These are phyloP conservation scores for Lactifluus volemus DNA, from an alignment of 768 basidiomycete species.

Conservation along the genomic window DNA sequence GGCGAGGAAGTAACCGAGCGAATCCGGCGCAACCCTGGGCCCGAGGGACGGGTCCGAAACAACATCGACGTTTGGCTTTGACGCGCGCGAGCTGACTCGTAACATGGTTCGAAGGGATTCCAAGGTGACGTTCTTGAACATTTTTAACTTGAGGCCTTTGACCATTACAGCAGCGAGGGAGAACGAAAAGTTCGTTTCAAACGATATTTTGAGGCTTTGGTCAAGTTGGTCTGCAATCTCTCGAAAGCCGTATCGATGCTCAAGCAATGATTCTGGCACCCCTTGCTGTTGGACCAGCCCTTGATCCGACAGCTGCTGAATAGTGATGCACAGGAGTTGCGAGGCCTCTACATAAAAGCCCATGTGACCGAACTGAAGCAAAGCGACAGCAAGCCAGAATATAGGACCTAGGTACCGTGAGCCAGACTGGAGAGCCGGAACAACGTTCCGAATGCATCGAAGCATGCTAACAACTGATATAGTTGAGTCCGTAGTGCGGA, in stretches of 20 bases:
- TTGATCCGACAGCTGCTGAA: constrained; percentile 55
- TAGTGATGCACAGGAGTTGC: constrained; percentile 52
- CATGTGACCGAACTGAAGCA: constrained; percentile 70
- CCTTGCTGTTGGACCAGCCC: constrained; percentile 47
- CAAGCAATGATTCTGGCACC: constrained; percentile 51
- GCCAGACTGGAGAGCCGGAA: constrained; percentile 56
- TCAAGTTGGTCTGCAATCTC: constrained; percentile 68
- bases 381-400: constrained; percentile 84
- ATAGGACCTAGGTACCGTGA: constrained; percentile 68
- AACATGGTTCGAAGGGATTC: constrained; percentile 55
- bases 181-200: constrained; percentile 73
- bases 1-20: constrained; percentile 72
- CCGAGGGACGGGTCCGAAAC: constrained; percentile 31
- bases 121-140: constrained; percentile 53
- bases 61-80: constrained; percentile 23
- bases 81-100: constrained; percentile 44
- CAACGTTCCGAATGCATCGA: constrained; percentile 70
- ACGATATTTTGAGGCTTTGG: constrained; percentile 61
- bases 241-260: constrained; percentile 54
- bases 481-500: constrained; percentile 61
- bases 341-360: constrained; percentile 63
- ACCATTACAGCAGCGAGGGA: constrained; percentile 75
- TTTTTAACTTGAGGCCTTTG: constrained; percentile 71
- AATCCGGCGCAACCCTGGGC: constrained; percentile 45
- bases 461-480: constrained; percentile 80